phyloP scores from a whole-genome alignment of 352 stramenopile genomes.

The Globisporangium polare region DNA sequence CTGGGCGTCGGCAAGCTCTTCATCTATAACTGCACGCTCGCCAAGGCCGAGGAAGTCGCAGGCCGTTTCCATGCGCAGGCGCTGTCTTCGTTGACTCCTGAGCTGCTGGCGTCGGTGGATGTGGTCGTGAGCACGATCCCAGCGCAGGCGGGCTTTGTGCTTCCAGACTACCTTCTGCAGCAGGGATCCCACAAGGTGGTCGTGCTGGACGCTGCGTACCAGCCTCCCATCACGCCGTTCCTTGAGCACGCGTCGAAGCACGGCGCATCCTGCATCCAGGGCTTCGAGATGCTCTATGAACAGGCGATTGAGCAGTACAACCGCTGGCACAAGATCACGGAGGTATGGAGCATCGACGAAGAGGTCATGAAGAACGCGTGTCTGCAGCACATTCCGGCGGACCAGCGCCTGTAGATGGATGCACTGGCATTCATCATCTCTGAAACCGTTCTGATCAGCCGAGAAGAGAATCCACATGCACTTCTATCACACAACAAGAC shows the following conservation, averaged over 20 bases:
- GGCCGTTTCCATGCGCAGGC: conserved; percentile 83
- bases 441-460: neutral
- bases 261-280: conserved; percentile 91
- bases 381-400: conserved; percentile 42
- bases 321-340: conserved; percentile 85
- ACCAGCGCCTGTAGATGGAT: conserved; percentile 40
- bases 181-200: conserved; percentile 49
- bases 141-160: conserved; percentile 74
- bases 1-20: conserved; percentile 82
- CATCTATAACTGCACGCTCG: conserved; percentile 95
- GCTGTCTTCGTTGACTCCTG: conserved; percentile 46
- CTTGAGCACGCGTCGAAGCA: conserved; percentile 82
- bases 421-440: neutral
- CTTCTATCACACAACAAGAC: neutral
- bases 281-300: conserved; percentile 98
- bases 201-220: conserved; percentile 98
- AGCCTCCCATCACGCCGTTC: conserved; percentile 93
- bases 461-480: neutral
- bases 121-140: conserved; percentile 97
- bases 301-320: conserved; percentile 97
- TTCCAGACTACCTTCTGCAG: conserved; percentile 69
- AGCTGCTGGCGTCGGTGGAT: conserved; percentile 56
- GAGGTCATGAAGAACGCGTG: conserved; percentile 57
- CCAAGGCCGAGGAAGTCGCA: conserved; percentile 89
- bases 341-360: conserved; percentile 37